Evolutionary conservation across 345 rosid species (phyloP).

Genomic region (Gossypium australe): DNA sequence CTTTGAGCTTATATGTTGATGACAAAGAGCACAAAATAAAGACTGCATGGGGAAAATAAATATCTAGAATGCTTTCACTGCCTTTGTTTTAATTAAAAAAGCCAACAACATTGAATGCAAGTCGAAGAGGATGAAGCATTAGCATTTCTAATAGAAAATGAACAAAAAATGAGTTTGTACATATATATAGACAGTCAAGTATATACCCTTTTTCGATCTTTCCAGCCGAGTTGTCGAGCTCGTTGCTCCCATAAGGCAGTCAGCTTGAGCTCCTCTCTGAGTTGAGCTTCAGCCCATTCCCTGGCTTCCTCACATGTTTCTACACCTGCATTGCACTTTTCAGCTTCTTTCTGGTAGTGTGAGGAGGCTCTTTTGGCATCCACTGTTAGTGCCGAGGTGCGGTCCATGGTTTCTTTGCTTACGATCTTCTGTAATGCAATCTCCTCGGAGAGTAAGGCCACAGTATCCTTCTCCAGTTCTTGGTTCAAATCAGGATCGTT

Average conservation of each 20-base stretch:
- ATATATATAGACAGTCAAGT: not conserved
- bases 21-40: too few species aligned
- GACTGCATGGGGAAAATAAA: too few species aligned
- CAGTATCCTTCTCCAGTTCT: slow-evolving; percentile 34
- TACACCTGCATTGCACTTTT: slow-evolving; percentile 65
- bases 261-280: slow-evolving; percentile 41
- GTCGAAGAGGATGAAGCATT: too few species aligned
- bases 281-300: slow-evolving; percentile 48
- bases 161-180: not conserved
- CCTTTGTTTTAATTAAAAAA: too few species aligned
- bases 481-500: slow-evolving; percentile 24
- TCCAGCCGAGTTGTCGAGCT: slow-evolving; percentile 29
- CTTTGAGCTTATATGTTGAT: too few species aligned
- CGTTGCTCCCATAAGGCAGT: slow-evolving; percentile 30
- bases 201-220: not conserved
- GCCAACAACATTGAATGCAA: too few species aligned
- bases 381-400: slow-evolving; percentile 4
- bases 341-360: slow-evolving; percentile 64
- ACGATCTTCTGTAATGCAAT: slow-evolving; percentile 30
- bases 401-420: slow-evolving; percentile 29
- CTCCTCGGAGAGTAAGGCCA: slow-evolving; percentile 34
- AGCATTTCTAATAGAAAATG: too few species aligned
- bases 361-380: slow-evolving; percentile 52
- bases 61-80: too few species aligned
- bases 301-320: slow-evolving; percentile 67